Evolutionary conservation across 768 basidiomycete species (phyloP).

Genomic region (Steccherinum ochraceum): DNA sequence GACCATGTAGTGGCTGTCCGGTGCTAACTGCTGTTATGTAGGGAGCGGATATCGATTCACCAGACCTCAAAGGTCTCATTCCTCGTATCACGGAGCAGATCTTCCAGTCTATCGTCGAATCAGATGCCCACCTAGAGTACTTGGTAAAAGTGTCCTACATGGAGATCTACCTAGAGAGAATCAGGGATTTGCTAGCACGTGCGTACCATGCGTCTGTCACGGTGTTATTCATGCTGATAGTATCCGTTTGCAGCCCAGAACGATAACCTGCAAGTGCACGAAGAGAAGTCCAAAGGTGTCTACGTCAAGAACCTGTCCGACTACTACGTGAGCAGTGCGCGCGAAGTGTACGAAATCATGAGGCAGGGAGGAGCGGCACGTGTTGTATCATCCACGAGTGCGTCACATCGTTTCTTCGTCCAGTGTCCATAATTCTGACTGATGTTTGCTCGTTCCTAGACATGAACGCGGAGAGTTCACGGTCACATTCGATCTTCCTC

Average conservation of each 20-base stretch:
- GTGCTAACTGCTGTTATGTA: constrained; percentile 26
- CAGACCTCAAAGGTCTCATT: constrained; percentile 92
- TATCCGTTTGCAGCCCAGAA: constrained; percentile 67
- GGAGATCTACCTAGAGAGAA: constrained; percentile 98
- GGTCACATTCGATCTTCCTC: constrained; percentile 98
- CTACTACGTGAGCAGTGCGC: constrained; percentile 93
- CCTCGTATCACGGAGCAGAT: constrained; percentile 99
- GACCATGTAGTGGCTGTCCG: constrained; percentile 1
- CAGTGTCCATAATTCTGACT: not conserved
- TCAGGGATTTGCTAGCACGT: constrained; percentile 95
- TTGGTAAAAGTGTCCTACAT: constrained; percentile 99
- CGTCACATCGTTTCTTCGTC: constrained; percentile 29
- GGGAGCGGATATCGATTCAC: constrained; percentile 96
- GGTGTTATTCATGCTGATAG: not conserved
- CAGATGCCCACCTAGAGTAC: constrained; percentile 93
- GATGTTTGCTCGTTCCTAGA: constrained; percentile 40
- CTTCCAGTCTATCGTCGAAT: constrained; percentile 95
- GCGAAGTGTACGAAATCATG: constrained; percentile 99
- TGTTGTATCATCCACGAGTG: constrained; percentile 92
- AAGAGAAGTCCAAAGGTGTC: constrained; percentile 95
- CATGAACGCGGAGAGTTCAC: constrained; percentile 99
- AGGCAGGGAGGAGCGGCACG: constrained; percentile 88
- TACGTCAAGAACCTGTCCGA: constrained; percentile 98
- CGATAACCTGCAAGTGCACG: constrained; percentile 97
- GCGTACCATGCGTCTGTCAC: constrained; percentile 29